Percentiles rank a stretch among this genome's conserved stretches.
These are phyloP conservation scores for Pleomassaria siparia DNA, from an alignment of 2,329 filamentous ascomycete genomes.

Conservation along the genomic window DNA sequence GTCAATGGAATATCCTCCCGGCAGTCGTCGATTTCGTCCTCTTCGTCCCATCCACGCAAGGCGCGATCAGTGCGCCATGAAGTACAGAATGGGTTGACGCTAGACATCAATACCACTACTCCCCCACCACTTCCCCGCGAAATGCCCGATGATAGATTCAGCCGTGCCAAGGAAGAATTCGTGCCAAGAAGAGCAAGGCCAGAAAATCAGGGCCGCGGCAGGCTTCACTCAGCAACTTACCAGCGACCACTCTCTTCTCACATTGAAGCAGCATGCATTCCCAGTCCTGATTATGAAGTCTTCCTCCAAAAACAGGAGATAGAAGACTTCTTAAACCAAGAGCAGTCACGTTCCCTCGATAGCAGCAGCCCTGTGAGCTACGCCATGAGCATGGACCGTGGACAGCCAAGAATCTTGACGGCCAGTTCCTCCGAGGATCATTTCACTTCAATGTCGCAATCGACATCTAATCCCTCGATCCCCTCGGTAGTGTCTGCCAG, in stretches of 20 bases:
- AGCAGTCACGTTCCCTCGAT: slow-evolving; percentile 38
- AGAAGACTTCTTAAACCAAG: slow-evolving; percentile 31
- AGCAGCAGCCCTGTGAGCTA: slow-evolving; percentile 44
- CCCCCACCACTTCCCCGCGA: slow-evolving; percentile 20
- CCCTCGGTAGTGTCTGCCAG: slow-evolving; percentile 53
- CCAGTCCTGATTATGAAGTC: slow-evolving; percentile 50
- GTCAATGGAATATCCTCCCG: slow-evolving; percentile 33
- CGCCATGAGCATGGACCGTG: slow-evolving; percentile 18
- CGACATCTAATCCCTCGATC: slow-evolving; percentile 54
- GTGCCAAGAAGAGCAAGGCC: slow-evolving; percentile 37
- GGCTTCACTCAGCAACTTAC: slow-evolving; percentile 21
- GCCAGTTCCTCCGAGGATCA: slow-evolving; percentile 53
- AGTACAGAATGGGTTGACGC: slow-evolving; percentile 22
- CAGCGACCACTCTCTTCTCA: slow-evolving; percentile 30
- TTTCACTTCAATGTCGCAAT: slow-evolving; percentile 52
- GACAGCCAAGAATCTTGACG: slow-evolving; percentile 29
- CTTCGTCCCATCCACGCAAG: slow-evolving; percentile 29
- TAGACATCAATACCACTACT: slow-evolving; percentile 19
- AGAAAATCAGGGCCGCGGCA: slow-evolving; percentile 31
- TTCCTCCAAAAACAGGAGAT: slow-evolving; percentile 29
- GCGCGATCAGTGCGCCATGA: slow-evolving; percentile 27
- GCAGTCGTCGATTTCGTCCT: slow-evolving; percentile 43
- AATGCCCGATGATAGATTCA: slow-evolving; percentile 35
- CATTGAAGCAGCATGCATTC: slow-evolving; percentile 45
- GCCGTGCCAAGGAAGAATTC: slow-evolving; percentile 43